Evolutionary conservation across 805 yeast species (phyloP), one percentile per base, ranked within the genome.

Genomic region (Ogataea angusta): DNA sequence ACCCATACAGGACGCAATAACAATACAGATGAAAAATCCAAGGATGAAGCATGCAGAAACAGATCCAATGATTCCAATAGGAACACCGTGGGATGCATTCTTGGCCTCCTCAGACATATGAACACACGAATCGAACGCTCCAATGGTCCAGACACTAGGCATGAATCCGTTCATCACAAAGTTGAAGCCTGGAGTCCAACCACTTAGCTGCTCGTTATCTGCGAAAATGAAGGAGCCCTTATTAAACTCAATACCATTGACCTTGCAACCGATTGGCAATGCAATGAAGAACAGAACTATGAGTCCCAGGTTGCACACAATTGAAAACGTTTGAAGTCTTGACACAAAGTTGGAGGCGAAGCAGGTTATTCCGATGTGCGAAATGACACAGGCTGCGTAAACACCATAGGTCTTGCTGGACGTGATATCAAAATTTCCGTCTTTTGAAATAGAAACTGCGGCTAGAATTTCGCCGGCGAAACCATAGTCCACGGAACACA

Each of bases 141-240:
- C 76, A 49, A 72, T 71, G 27, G 76, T 72, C 77, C 77, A 72
- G 34, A 72, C 65, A 4, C 69, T 69, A 1, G 76, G 75, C 69
- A 69, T 64, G 69, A 70, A 69, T 22, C 52, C 52, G 18, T 69
- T 62, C 43, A 60, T 58, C 54, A 67, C 59, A 36, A 64, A 67
- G 15, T 69, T 60, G 37, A 39, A 69, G n/a, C 73, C 73, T 3
- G 46, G 49, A 14, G 65, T 58, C 68, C 72, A 70, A 22, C 56
- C 60, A 36, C 69, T 57, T 40, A 37, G 51, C 40, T 66, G 66
- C 12, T 60, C 60, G 35, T 60, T 48, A 30, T 57, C 45, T 16
- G 64, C 64, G 45, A 70, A 70, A 19, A 69, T 67, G 49, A 55
- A 69, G 4, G 45, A 32, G 4, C 66, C 71, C 15, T 53, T 40